Evolutionary conservation across 1,284 basidiomycete species (phyloP), one percentile per base, ranked within the genome.

Genomic region (Moesziomyces antarcticus): DNA sequence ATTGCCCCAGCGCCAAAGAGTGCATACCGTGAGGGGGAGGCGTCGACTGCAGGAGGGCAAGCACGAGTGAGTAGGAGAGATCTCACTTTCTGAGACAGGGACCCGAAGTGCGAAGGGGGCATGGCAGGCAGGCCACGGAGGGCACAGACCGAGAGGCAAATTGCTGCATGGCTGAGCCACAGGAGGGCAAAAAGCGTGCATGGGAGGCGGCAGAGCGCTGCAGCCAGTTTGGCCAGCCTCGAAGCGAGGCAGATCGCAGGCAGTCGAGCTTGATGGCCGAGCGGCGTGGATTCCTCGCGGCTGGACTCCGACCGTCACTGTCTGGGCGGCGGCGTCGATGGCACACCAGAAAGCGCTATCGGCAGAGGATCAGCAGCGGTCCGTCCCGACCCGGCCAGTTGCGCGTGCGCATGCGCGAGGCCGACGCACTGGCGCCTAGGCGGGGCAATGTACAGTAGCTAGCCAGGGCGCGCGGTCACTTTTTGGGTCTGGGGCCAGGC

Each of bases 231-330:
- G 37, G 37, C 37, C 18, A 33, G 14, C 14, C 14, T 40, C 16
- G 37, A 40, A 40, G 37, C 37, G 37, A 40, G 37, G 37, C 37
- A 40, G 37, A 40, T 40, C 37, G 37, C 37, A 40, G 37, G 37
- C 37, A 18, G 37, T 40, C 37, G 37, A 18, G 37, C 16, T 40
- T 40, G 37, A 40, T 18, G 37, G 14, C 16, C 37, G 37, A 18
- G 37, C 37, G 37, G 37, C 37, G 37, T 40, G 37, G 37, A 40
- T 40, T 18, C 37, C 37, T 40, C 37, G n/a, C 37, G 37, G 16
- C 18, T 40, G 37, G 14, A 40, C 37, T 40, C 16, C 37, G 37
- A 40, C 37, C 37, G 13, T 7, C 14, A 7, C 37, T 5, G 16
- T 18, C 2, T n/a, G 11, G 18, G 37, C 37, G 37, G 37, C 37